Evolutionary conservation across 768 basidiomycete genomes (phyloP).

Genomic region (Serendipita vermifera): DNA sequence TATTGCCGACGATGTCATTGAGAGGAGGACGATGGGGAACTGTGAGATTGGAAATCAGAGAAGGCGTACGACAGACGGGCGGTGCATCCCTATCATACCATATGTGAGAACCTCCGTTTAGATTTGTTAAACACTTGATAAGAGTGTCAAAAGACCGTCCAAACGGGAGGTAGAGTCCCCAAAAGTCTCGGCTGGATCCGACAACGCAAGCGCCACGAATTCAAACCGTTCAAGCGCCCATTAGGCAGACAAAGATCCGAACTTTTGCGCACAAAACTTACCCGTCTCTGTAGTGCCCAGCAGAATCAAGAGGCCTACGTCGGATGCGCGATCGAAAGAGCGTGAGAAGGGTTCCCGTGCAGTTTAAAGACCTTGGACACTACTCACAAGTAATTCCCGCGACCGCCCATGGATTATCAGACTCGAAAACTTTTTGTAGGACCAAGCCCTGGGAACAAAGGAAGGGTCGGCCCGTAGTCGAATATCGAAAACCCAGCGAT

Average conservation of each 20-base stretch:
- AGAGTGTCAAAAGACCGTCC: background rate
- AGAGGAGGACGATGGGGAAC: slow-evolving; percentile 54
- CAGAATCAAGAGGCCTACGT: slow-evolving; percentile 20
- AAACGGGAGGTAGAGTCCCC: background rate
- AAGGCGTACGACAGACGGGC: slow-evolving; percentile 5
- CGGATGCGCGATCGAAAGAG: background rate
- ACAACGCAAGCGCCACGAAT: background rate
- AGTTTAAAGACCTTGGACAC: background rate
- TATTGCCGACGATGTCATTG: slow-evolving; percentile 63
- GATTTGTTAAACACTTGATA: slow-evolving; percentile 62
- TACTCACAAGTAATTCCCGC: slow-evolving; percentile 57
- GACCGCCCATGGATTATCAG: slow-evolving; percentile 62
- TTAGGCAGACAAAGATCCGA: background rate
- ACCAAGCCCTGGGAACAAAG: slow-evolving; percentile 27
- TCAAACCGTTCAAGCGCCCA: background rate
- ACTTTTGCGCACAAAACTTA: slow-evolving; percentile 23
- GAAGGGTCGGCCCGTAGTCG: too few relatives aligned
- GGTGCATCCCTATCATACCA: too few relatives aligned
- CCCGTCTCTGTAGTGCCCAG: slow-evolving; percentile 70
- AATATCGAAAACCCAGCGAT: background rate
- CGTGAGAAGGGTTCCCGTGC: background rate
- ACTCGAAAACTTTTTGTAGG: slow-evolving; percentile 60
- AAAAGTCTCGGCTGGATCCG: background rate
- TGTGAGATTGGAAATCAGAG: slow-evolving; percentile 19
- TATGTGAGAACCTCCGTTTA: slow-evolving; percentile 53